Conservation (phyloP, 208 protist genomes). For the Acanthamoeba castellanii region DNA sequence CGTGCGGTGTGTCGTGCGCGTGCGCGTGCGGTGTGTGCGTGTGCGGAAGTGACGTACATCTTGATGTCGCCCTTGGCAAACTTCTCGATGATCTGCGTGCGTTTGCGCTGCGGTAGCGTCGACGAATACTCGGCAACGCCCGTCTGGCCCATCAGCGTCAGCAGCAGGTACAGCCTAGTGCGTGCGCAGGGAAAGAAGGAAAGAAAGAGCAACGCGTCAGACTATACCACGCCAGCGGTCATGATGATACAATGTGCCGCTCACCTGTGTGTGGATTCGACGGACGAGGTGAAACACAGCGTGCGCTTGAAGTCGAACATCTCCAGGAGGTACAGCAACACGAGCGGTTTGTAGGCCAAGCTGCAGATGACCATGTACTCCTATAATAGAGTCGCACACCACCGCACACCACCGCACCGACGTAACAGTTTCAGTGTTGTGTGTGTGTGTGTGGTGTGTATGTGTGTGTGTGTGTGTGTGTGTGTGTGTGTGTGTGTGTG, state of each 20-base stretch:
- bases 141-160: slow-evolving; percentile 77
- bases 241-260: no score
- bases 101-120: neutral
- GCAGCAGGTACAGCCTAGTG: slow-evolving; percentile 77
- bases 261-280: slow-evolving; percentile 80
- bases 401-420: no score
- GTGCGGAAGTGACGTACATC: neutral
- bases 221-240: no score
- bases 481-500: no score
- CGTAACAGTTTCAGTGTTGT: neutral
- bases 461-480: no score
- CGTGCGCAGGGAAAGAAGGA: neutral
- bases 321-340: slow-evolving; percentile 60
- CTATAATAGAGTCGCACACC: no score
- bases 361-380: slow-evolving; percentile 80
- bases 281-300: slow-evolving; percentile 85
- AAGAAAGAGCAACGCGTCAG: no score
- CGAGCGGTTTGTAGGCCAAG: slow-evolving; percentile 78
- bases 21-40: no score
- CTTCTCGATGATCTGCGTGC: slow-evolving; percentile 69
- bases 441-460: neutral
- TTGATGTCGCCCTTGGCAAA: slow-evolving; percentile 55
- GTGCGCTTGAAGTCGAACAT: slow-evolving; percentile 60
- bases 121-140: slow-evolving; percentile 81
- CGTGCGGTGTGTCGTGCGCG: neutral